Evolutionary conservation across 2,329 filamentous ascomycete species (phyloP).

Genomic region (Penicillium sp.): DNA sequence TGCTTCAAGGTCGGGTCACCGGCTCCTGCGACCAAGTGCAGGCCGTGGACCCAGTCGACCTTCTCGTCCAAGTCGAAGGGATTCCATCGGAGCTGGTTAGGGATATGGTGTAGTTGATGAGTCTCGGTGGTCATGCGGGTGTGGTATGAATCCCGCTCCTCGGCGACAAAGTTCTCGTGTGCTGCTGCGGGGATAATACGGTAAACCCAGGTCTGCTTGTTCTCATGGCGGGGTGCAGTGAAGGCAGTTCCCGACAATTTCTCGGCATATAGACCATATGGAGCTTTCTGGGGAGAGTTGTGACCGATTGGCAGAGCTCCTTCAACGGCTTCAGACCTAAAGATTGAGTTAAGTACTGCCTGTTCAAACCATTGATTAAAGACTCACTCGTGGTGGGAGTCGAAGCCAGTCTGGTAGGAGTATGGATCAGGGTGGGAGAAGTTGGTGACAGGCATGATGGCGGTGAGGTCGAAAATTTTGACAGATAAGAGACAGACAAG

Average conservation of each 20-base stretch:
- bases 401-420: conserved; percentile 76
- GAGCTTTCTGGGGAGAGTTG: conserved; percentile 80
- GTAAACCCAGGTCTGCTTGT: conserved; percentile 73
- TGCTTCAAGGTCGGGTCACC: conserved; percentile 78
- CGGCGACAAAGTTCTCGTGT: conserved; percentile 52
- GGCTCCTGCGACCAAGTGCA: conserved; percentile 74
- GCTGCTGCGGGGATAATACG: conserved; percentile 66
- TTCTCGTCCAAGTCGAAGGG: conserved; percentile 71
- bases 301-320: conserved; percentile 72
- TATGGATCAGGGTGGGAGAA: conserved; percentile 69
- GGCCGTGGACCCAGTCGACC: conserved; percentile 66
- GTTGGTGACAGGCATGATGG: conserved; percentile 62
- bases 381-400: conserved; percentile 71
- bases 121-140: conserved; percentile 42
- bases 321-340: conserved; percentile 72
- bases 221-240: conserved; percentile 67
- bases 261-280: conserved; percentile 79
- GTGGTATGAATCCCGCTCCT: conserved; percentile 49
- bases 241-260: conserved; percentile 73
- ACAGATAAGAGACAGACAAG: neutral
- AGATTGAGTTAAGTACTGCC: neutral
- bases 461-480: neutral
- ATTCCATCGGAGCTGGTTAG: conserved; percentile 80
- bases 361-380: too few species aligned
- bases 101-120: conserved; percentile 68